A percentile compares a stretch with the other conserved stretches of the same genome.
These are phyloP conservation scores for Hypoxylon sp. DNA, from an alignment of 2,329 filamentous ascomycete species.

Conservation along the genomic window DNA sequence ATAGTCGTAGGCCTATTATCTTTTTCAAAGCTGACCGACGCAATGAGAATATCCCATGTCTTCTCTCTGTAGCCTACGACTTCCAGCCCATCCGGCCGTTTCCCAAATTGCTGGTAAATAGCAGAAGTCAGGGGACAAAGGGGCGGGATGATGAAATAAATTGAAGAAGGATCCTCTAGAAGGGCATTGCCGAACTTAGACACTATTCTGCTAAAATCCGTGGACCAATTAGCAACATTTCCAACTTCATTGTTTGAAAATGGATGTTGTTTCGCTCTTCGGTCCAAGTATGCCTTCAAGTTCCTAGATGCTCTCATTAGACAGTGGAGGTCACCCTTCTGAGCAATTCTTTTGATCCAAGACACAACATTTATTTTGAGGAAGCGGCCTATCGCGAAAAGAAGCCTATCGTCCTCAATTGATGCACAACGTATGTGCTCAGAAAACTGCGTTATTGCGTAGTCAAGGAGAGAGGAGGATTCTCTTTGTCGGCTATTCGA, in stretches of 20 bases:
- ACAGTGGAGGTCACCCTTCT: conserved; percentile 4
- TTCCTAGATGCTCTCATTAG: conserved; percentile 9
- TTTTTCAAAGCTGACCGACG: background rate
- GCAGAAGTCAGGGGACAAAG: conserved; percentile 7
- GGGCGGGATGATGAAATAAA: conserved; percentile 11
- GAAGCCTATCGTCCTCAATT: background rate
- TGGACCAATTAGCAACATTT: conserved; percentile 5
- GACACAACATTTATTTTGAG: conserved; percentile 6
- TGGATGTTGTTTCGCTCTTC: background rate
- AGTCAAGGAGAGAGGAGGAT: background rate
- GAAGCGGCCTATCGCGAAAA: background rate
- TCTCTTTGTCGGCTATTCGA: background rate
- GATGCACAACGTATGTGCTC: conserved; percentile 5
- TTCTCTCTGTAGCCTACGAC: background rate
- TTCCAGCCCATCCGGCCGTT: conserved; percentile 7
- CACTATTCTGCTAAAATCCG: conserved; percentile 8
- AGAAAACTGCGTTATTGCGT: conserved; percentile 9
- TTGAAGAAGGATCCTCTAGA: conserved; percentile 6
- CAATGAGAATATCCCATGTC: conserved; percentile 7
- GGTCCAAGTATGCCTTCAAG: conserved; percentile 7
- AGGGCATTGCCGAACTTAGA: conserved; percentile 1
- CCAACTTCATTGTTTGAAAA: background rate
- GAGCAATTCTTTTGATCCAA: conserved; percentile 3
- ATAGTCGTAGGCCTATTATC: conserved; percentile 6
- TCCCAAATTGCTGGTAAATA: conserved; percentile 7